Evolutionary conservation across 208 protist species (phyloP), one percentile per base, ranked within the genome.

Genomic region (Trypanosoma mega): DNA sequence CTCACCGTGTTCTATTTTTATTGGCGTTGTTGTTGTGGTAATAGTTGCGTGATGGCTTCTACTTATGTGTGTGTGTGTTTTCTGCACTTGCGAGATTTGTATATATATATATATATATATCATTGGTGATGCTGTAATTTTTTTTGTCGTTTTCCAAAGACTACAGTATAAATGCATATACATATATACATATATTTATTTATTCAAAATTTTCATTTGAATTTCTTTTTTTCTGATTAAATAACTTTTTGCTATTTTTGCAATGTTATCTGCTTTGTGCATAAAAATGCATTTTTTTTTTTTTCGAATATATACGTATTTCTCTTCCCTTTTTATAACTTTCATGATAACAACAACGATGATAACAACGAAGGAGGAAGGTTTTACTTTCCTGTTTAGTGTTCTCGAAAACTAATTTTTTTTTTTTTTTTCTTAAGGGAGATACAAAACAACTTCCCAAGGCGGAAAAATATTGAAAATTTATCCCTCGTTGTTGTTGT

Each of bases 21-120:
- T 51, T 49, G 57, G n/a, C 9, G 6, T 47, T 18, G 8, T n/a
- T 50, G 55, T 39, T 61, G 39, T 50, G 30, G 55, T 63, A 53
- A 23, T 41, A 37, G 2, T 46, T 45, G 2, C 2, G 6, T 3
- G 21, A 30, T 45, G 6, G 6, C 14, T 14, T 14, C 45, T 29
- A 30, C 21, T 14, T 6, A 29, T 18, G 20, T n/a, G n/a, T n/a
- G n/a, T n/a, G n/a, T n/a, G n/a, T n/a, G n/a, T n/a, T n/a, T n/a
- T n/a, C n/a, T n/a, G n/a, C n/a, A n/a, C n/a, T n/a, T n/a, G n/a
- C n/a, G n/a, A n/a, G n/a, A n/a, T n/a, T n/a, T n/a, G n/a, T n/a
- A n/a, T n/a, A n/a, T n/a, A n/a, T n/a, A n/a, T n/a, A n/a, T n/a
- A n/a, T n/a, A n/a, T n/a, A n/a, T n/a, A n/a, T n/a, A n/a, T n/a